Conservation (phyloP, 768 basidiomycete genomes). For the Neoboletus brunneissimus region DNA sequence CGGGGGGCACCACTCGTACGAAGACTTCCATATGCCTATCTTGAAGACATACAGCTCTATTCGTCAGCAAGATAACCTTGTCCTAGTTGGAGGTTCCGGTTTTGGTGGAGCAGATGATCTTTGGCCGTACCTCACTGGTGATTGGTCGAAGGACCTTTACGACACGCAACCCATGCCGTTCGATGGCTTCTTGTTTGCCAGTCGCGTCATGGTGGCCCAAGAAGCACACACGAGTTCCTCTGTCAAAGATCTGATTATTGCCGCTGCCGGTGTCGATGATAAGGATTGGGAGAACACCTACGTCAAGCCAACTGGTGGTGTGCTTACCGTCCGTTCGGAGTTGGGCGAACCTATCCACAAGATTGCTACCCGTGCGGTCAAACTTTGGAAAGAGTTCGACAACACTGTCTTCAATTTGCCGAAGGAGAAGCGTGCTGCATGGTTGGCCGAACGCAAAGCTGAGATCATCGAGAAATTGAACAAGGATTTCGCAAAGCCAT, state of each 20-base stretch:
- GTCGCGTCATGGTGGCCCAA: conserved; percentile 98
- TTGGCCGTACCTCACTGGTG: conserved; percentile 95
- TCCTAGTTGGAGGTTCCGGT: conserved; percentile 90
- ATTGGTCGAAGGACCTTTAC: conserved; percentile 84
- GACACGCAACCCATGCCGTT: conserved; percentile 95
- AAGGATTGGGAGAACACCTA: conserved; percentile 94
- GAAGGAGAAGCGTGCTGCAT: conserved; percentile 89
- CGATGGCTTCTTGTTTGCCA: conserved; percentile 95
- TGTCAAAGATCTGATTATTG: conserved; percentile 96
- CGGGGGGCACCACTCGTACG: conserved; percentile 97
- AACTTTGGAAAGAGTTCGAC: conserved; percentile 99
- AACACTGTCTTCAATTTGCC: conserved; percentile 93
- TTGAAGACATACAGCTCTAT: conserved; percentile 87
- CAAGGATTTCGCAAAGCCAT: conserved; percentile 92
- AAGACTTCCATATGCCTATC: conserved; percentile 98
- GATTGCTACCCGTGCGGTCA: conserved; percentile 94
- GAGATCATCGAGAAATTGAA: conserved; percentile 92
- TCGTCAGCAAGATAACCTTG: conserved; percentile 84
- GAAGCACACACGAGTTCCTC: conserved; percentile 93
- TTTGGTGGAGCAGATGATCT: conserved; percentile 94
- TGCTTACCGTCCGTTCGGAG: conserved; percentile 96
- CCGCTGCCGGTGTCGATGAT: conserved; percentile 89
- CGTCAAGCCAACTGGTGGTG: conserved; percentile 88
- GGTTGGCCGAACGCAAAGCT: conserved; percentile 83
- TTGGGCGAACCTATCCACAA: conserved; percentile 99